Evolutionary conservation across 768 basidiomycete species (phyloP), one percentile per base, ranked within the genome.

Genomic region (Naganishia randhawae): DNA sequence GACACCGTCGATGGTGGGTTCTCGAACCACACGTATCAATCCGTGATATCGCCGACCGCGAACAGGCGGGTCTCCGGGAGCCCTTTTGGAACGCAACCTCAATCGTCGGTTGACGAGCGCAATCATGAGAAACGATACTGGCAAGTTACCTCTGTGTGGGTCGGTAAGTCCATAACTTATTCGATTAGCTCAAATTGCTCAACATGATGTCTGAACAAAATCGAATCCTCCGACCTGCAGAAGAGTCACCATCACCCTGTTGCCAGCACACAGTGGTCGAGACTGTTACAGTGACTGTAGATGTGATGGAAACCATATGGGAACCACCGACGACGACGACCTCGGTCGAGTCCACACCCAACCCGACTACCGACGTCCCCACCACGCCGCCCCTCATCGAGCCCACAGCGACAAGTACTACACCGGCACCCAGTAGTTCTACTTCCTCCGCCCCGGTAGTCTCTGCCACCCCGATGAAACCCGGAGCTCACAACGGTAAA

Each of bases 61-160:
- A 32, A 22, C 54, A 55, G n/a, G 33, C 33, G 54, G 25, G n/a
- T 33, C 7, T 17, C 32, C 13, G 33, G 29, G 37, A 9, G 33
- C 4, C 33, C 54, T 29, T 39, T 39, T 3, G 37, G 37, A 29
- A 2, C 10, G 41, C 35, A 25, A 39, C 37, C 33, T 25, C 4
- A 3, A 6, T 25, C 27, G 2, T 25, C n/a, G 16, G 14, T 16
- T 1, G 57, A 41, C 27, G 7, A 35, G 16, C 37, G 39, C 9
- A 35, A 61, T n/a, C 29, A 27, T 13, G 37, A 61, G 37, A 61
- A 61, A 19, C 57, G 57, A 29, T 61, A 61, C 39, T 61, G 57
- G 57, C 22, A 61, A 29, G 39, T 61, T 2, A 61, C 37, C 2
- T 61, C 57, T 16, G 31, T 61, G 17, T 61, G 57, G 57, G 25